A percentile compares a stretch with the other conserved stretches of the same genome.
Conservation (phyloP, 2,329 filamentous ascomycete genomes). For the Sporothrix luriei region DNA sequence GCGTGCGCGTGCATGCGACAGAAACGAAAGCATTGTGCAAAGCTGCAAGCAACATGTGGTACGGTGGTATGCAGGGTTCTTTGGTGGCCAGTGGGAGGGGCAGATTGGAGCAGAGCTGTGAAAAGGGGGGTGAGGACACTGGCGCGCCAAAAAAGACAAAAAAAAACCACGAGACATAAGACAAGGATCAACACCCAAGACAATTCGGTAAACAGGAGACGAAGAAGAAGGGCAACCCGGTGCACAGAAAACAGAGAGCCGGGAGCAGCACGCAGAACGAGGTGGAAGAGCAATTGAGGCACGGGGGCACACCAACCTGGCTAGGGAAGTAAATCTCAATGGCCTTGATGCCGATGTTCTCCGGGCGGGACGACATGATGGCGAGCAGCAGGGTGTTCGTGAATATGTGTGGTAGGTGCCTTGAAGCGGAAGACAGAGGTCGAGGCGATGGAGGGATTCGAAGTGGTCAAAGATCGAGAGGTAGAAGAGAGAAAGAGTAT, state of each 20-base stretch:
- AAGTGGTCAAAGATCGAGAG: conserved; percentile 18
- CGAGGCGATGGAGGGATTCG: conserved; percentile 1
- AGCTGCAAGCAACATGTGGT: background rate
- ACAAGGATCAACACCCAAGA: background rate
- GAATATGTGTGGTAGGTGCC: background rate
- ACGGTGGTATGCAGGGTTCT: conserved; percentile 17
- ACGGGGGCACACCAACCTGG: conserved; percentile 65
- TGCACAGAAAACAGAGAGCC: background rate
- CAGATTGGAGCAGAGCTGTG: background rate
- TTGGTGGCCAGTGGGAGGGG: conserved; percentile 25
- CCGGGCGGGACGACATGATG: conserved; percentile 72
- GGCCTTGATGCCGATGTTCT: conserved; percentile 92
- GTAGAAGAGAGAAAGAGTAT: background rate
- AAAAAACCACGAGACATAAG: conserved; percentile 20
- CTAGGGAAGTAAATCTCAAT: conserved; percentile 87
- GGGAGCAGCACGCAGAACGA: too few species aligned
- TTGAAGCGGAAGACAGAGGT: background rate
- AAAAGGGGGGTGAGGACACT: conserved; percentile 18
- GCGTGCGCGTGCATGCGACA: conserved; percentile 8
- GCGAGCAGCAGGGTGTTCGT: background rate
- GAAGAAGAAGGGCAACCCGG: background rate
- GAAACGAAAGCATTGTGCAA: background rate
- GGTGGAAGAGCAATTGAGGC: background rate
- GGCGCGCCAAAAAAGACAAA: conserved; percentile 21
- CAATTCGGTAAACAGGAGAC: background rate